Evolutionary conservation across 2,329 filamentous ascomycete genomes (phyloP), one percentile per base, ranked within the genome.

Genomic region (Juglanconis oblonga): DNA sequence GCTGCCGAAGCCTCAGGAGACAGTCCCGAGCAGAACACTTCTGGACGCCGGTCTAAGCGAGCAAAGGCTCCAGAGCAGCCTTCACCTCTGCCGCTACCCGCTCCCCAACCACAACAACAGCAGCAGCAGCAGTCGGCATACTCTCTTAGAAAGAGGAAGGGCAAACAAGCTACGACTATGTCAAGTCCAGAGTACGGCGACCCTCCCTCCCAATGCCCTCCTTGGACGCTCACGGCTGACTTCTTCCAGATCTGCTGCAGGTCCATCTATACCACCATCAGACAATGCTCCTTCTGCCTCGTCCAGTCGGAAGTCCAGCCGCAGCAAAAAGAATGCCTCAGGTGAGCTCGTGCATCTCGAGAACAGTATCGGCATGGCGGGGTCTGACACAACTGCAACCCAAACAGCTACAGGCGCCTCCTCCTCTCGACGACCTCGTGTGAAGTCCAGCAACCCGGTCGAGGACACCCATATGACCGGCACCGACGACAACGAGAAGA

Each of bases 401-500:
- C 76, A 80, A 51, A 57, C 72, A 62, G 61, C 70, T 62, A 57
- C 74, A 52, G 67, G 69, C 48, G 63, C 76, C 14, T 71, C 78
- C 24, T 76, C 79, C 24, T 72, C 73, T 49, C 75, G 80, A 54
- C 75, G 77, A 64, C 77, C 83, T 66, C 80, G 89, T 79, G 78
- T 87, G 74, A 75, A 81, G 67, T 69, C 74, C 68, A 75, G 72
- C 71, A 70, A 82, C 74, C 73, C 77, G 67, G 66, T 73, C 52
- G 79, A 87, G 65, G 89, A 92, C 72, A 85, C 85, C 54, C 76
- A 81, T 36, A 92, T 93, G 87, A 87, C 86, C 52, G 88, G 90
- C 62, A 85, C 82, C 36, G 87, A 88, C 61, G 86, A 85, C 61
- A 78, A 70, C 51, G 73, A 75, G 36, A 78, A 77, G 38, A 75